Base-by-base conservation (phyloP, 148 eudicot species). In the Heliosperma pusillum region DNA sequence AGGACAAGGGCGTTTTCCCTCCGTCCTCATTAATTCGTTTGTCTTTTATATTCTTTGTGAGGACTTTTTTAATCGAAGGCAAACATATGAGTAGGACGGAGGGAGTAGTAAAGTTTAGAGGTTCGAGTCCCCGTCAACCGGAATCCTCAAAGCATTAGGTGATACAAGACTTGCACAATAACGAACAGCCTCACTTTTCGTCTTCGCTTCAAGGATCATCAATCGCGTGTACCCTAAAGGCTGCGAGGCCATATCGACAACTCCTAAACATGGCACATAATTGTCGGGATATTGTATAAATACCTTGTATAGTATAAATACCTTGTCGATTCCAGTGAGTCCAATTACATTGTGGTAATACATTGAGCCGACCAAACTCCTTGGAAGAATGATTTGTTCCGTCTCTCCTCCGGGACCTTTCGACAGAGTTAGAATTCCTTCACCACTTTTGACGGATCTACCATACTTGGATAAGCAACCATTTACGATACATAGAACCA, bases 381-480 rank as follows among this genome's bases (percentile, higher is more conserved):
- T 61, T 15, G 36, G 27, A 7, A 74, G 22, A 61, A 8, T 24
- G 45, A 42, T 60, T 22, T 19, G 5, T 44, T 74, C 76, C 7
- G 15, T 50, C 24, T 24, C 55, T 11, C n/a, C n/a, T n/a, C 69
- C 69, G 3, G 69, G 69, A 42, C 40, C 0, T 11, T 62, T 61
- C 58, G 24, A 10, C 0, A 74, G 45, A 6, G 30, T 17, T 16
- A 74, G 25, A 22, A 22, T n/a, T 27, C 33, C 69, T 4, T 25
- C 69, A 16, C 65, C 30, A 13, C 2, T 0, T 1, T 21, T 10
- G n/a, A 60, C 15, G 11, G 1, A 3, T 45, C 68, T 10, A 45
- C 76, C 58, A 62, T 24, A 74, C 58, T 44, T 74, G 7, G 76
- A 61, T 40, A 74, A 74, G 15, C 68, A 62, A 22, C 76, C 76